A percentile compares a stretch with the other conserved stretches of the same genome.
phyloP scores from a whole-genome alignment of 768 basidiomycete species.

The Hemileccinum impolitum region DNA sequence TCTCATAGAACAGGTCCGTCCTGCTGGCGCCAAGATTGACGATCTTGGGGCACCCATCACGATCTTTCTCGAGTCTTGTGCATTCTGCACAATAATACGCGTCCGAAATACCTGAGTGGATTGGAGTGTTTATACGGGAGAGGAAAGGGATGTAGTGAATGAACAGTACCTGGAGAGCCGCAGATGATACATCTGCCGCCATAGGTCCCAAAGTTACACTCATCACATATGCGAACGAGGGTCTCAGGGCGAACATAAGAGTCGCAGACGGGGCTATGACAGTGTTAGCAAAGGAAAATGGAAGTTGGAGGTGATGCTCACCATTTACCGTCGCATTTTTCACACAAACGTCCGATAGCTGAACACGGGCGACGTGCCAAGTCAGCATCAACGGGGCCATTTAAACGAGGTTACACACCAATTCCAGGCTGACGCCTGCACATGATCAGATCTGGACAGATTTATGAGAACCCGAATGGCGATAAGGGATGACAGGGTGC shows the following conservation, averaged over 20 bases:
- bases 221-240: conserved; percentile 96
- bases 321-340: conserved; percentile 99
- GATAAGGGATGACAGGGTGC: background rate
- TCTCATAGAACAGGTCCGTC: conserved; percentile 90
- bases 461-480: background rate
- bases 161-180: conserved; percentile 77
- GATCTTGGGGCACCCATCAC: conserved; percentile 98
- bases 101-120: conserved; percentile 82
- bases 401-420: conserved; percentile 46
- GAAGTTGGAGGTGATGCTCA: conserved; percentile 35
- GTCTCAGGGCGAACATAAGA: conserved; percentile 99
- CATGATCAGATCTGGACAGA: conserved; percentile 85
- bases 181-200: conserved; percentile 98
- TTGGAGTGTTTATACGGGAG: background rate
- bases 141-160: background rate
- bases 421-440: conserved; percentile 97
- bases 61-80: conserved; percentile 93
- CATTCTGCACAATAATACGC: conserved; percentile 99
- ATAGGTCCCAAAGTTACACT: conserved; percentile 99
- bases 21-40: conserved; percentile 94
- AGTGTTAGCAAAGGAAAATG: background rate
- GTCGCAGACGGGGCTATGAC: conserved; percentile 88
- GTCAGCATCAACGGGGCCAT: conserved; percentile 7
- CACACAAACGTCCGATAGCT: conserved; percentile 98
- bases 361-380: conserved; percentile 1